Base-by-base conservation (phyloP, 2,329 filamentous ascomycete genomes). In the Neonectria coccinea region DNA sequence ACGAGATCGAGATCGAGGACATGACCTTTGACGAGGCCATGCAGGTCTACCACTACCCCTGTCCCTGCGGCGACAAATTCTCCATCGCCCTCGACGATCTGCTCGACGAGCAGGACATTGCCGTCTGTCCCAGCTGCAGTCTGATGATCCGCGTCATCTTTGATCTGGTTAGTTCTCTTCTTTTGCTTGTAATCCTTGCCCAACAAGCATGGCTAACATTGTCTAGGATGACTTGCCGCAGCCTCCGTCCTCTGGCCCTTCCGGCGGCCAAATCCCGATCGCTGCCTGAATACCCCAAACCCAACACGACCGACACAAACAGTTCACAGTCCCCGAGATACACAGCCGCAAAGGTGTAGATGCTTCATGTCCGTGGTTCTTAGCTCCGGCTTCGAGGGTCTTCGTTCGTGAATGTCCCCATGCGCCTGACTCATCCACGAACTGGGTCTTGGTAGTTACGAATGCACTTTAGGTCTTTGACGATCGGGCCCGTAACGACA, bases 1-100 rank as follows among this genome's bases (percentile, higher is more conserved):
- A 98, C 76, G 95, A 97, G 81, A 95, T 98, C 80, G 95, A 98
- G 79, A 97, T 98, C 83, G 95, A 98, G 80, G 96, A 99, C 81
- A 97, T 97, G 94, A 96, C 92, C 75, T 97, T 88, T 79, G 94
- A 97, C 79, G 83, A 89, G 51, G 85, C 86, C 4, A 86, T 94
- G 44, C 91, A 97, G 79, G 91, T 97, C 73, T 99, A 97, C 83
- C 92, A 95, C 81, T 97, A 97, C 79, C 96, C 96, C 14, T 99
- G 96, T 79, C 96, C 96, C 1, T 99, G 96, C 81, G 96, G 96
- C 83, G 96, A 99, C 82, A 89, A 92, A 65, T 99, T 99, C 82
- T 92, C 97, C 82, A 97, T 96, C 76, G 88, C 87, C 20, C 88
- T 98, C 60, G 88, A 86, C 59, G 94, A 98, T 78, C 83, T 99